Base-by-base conservation (phyloP, 208 protist species). In the Leptomonas seymouri region DNA sequence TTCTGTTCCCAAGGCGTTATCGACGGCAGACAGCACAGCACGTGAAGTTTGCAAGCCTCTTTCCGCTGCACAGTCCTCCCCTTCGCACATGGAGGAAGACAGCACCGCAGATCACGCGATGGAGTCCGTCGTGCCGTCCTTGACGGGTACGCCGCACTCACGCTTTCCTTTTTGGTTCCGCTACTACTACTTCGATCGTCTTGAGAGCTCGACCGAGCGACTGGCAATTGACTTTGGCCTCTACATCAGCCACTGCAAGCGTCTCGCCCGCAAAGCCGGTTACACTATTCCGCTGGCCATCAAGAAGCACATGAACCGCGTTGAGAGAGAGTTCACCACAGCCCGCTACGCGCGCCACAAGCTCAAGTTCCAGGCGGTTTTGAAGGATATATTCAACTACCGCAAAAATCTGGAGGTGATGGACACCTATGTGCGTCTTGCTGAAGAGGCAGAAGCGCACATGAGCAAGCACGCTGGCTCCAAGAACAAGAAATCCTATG, bases 121-220 rank as follows among this genome's bases (percentile, higher is more conserved):
- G 34, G 34, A 45, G 18, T 59, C 34, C 20, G 55, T 59, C 20
- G 30, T 34, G 7, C 55, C 55, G n/a, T 59, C 55, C 15, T 34
- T 59, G 55, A 34, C 55, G 21, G 15, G 55, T 34, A 3, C n/a
- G n/a, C 8, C 45, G 20, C 55, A 59, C 55, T 20, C 28, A 3
- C 30, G 45, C 3, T 59, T 59, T 11, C 55, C 55, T n/a, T 59
- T 59, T 27, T 59, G 55, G 55, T 59, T 59, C 36, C 55, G 55
- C 55, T 59, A 59, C 55, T 59, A 41, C 55, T 59, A 59, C 55
- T 59, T 59, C 34, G 55, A 59, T n/a, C 55, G 55, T 6, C 34
- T 59, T 2, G 34, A 30, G 34, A 59, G 27, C 34, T 59, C 55
- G 9, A 59, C 55, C 20, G 55, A 59, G 55, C 55, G 55, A 7